Base-by-base conservation (phyloP, 179 eudicot species). In the Patellifolia procumbens region DNA sequence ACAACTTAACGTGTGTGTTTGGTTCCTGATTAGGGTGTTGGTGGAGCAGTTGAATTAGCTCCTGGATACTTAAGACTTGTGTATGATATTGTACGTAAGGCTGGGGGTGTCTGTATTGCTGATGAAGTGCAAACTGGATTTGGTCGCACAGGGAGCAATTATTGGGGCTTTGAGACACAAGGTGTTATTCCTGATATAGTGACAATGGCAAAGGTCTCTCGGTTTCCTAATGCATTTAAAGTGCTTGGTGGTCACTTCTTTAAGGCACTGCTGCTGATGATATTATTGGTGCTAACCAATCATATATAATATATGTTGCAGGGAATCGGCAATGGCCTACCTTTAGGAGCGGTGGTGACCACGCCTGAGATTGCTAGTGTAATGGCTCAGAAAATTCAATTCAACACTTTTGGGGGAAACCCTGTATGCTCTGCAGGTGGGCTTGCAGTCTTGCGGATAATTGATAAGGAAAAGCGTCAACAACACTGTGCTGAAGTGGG, bases 351-450 rank as follows among this genome's bases (percentile, higher is more conserved):
- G 43, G 98, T 95, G 43, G 97, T 95, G 75, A 95, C 99, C 48
- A 95, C 99, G 10, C 99, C 98, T 52, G 97, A 93, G 74, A 91
- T 95, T 72, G 99, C 99, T 10, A 87, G 84, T 77, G 97, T 91
- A 42, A 58, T 93, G 91, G 81, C 98, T 83, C 95, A 87, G 74
- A 95, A 95, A 81, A 93, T 93, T 51, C 99, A 93, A 79, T 95
- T 93, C 72, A 95, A 95, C 87, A 95, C 99, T 26, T 95, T 89
- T 80, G 99, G 99, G 65, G 99, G 99, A 35, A 95, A 95, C 87
- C 98, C 99, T 64, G 98, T 91, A 22, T 95, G 99, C 75, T 95
- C 99, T 69, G 89, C 99, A 43, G 99, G 99, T 81, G 99, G 99
- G 70, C 95, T 86, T 76, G 99, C 97, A 7, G 97, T 95, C 78